Evolutionary conservation across 345 rosid species (phyloP).

Genomic region (Aethionema arabicum): DNA sequence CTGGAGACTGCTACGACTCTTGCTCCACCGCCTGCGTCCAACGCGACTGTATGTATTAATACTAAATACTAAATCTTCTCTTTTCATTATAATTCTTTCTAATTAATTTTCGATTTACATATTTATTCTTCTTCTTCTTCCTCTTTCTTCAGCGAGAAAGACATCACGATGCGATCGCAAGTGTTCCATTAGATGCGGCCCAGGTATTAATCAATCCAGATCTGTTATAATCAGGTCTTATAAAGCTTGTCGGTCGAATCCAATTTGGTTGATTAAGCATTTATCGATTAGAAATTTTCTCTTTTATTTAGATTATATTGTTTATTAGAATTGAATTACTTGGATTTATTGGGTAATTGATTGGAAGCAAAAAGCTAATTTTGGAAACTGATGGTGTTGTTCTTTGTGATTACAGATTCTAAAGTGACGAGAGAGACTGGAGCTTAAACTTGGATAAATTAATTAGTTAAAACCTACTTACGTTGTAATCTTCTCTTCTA

Average conservation of each 20-base stretch:
- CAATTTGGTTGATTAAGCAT: too few species aligned
- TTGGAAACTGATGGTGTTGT: constrained; percentile 6
- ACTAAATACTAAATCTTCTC: neutral
- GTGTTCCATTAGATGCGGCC: constrained; percentile 53
- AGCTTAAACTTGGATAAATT: neutral
- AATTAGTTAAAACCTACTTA: neutral
- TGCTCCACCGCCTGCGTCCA: constrained; percentile 56
- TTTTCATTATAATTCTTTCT: too few species aligned
- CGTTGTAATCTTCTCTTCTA: neutral
- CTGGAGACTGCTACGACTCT: constrained; percentile 51
- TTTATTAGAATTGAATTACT: too few species aligned
- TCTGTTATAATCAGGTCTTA: neutral
- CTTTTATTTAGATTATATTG: too few species aligned
- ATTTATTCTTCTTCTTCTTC: neutral
- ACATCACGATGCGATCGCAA: constrained; percentile 50
- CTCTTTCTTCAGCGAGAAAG: constrained; percentile 42
- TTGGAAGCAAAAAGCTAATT: neutral
- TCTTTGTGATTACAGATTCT: constrained; percentile 21
- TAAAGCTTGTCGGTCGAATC: too few species aligned
- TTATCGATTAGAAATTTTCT: too few species aligned
- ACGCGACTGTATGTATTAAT: constrained; percentile 34
- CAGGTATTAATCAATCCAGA: constrained; percentile 35
- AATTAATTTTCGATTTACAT: neutral
- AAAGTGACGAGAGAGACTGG: constrained; percentile 19
- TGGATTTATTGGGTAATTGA: neutral